phyloP scores from a whole-genome alignment of 2,329 filamentous ascomycete genomes.

The Apiospora marii region DNA sequence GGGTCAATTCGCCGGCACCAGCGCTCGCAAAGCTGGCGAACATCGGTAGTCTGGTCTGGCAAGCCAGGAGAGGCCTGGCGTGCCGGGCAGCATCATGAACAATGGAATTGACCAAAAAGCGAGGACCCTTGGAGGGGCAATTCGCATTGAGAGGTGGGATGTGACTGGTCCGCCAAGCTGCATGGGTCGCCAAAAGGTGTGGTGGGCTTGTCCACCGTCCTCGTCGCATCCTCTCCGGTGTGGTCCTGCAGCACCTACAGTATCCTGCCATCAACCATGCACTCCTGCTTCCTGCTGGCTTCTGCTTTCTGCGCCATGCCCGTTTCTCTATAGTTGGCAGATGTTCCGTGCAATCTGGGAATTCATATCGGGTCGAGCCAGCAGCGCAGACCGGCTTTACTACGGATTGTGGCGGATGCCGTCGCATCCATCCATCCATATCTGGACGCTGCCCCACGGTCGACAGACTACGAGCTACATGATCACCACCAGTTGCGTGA shows the following conservation, averaged over 20 bases:
- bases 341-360: conserved; percentile 19
- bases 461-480: not conserved
- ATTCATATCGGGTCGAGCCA: conserved; percentile 20
- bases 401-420: conserved; percentile 21
- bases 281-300: not conserved
- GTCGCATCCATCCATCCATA: conserved; percentile 21
- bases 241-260: not conserved
- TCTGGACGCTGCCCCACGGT: conserved; percentile 2
- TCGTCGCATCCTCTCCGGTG: conserved; percentile 24
- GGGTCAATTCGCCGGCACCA: conserved; percentile 2
- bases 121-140: conserved; percentile 20
- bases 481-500: conserved; percentile 14
- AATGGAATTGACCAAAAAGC: conserved; percentile 17
- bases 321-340: conserved; percentile 23
- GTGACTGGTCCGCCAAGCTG: conserved; percentile 21
- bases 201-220: conserved; percentile 21
- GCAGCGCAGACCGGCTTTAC: conserved; percentile 22
- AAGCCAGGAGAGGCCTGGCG: not conserved
- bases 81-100: conserved; percentile 8
- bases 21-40: not conserved
- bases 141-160: not conserved
- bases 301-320: conserved; percentile 19
- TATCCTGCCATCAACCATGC: not conserved
- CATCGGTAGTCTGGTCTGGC: not conserved
- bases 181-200: conserved; percentile 10